A percentile compares a stretch with the other conserved stretches of the same genome.
Conservation (phyloP, 1,284 basidiomycete species). For the Naganishia sp. region DNA sequence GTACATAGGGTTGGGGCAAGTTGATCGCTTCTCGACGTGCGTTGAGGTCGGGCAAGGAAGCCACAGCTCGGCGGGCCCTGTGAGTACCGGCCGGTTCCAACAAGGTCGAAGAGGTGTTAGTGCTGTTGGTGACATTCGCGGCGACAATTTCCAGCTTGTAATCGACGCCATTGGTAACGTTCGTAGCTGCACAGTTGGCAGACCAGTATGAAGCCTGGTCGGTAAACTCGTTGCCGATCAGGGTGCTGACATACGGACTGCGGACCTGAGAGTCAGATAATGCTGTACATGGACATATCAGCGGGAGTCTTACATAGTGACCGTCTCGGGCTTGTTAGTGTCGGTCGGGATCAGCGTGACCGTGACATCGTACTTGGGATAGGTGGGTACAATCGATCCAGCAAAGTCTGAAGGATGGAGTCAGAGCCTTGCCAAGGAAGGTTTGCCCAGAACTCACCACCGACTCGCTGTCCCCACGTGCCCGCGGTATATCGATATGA, state of each 20-base stretch:
- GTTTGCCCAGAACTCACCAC: constrained; percentile 29
- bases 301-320: constrained; percentile 10
- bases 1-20: constrained; percentile 60
- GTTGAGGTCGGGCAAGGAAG: constrained; percentile 56
- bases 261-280: background rate
- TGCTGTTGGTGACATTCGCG: constrained; percentile 32
- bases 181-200: constrained; percentile 62
- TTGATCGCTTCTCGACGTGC: constrained; percentile 55
- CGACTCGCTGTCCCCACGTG: constrained; percentile 62
- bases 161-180: constrained; percentile 62
- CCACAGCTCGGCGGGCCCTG: constrained; percentile 45
- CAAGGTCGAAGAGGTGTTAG: constrained; percentile 31
- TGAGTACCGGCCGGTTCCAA: constrained; percentile 35
- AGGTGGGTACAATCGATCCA: constrained; percentile 60
- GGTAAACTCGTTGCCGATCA: constrained; percentile 59
- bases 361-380: constrained; percentile 58
- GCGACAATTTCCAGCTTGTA: constrained; percentile 42
- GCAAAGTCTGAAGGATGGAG: constrained; percentile 56
- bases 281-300: background rate
- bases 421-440: background rate
- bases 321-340: constrained; percentile 27
- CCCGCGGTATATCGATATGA: constrained; percentile 60
- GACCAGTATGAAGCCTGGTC: constrained; percentile 63
- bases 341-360: constrained; percentile 52
- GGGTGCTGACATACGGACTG: constrained; percentile 59